These are phyloP conservation scores for Gastrolobium bilobum DNA, from an alignment of 306 rosid species.

Conservation along the genomic window DNA sequence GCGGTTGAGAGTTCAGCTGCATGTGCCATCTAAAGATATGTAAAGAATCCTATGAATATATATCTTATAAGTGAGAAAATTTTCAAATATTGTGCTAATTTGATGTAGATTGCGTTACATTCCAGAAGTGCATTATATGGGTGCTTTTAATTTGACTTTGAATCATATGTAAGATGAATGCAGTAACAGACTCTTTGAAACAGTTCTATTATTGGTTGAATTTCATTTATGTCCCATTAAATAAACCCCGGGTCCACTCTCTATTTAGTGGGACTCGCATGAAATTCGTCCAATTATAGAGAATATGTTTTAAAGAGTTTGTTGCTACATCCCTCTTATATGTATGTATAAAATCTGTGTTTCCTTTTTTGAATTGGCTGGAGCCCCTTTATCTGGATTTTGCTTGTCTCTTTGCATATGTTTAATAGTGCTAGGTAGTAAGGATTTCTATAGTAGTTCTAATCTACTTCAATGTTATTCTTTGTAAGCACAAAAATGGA, in stretches of 20 bases:
- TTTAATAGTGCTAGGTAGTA: slow-evolving; percentile 3
- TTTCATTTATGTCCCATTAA: too few relatives aligned
- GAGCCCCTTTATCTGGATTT: slow-evolving; percentile 10
- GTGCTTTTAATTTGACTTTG: neutral
- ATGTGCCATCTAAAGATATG: neutral
- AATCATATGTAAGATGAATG: neutral
- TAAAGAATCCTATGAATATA: slow-evolving; percentile 21
- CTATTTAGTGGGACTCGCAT: too few relatives aligned
- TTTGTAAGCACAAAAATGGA: slow-evolving; percentile 38
- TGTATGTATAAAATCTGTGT: neutral
- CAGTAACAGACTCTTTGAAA: too few relatives aligned
- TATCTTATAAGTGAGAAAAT: neutral
- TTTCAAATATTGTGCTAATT: neutral
- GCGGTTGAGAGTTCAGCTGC: neutral
- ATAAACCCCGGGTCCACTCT: too few relatives aligned
- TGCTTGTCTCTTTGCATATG: neutral
- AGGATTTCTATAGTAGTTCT: neutral
- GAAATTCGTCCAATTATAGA: too few relatives aligned
- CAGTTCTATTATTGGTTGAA: too few relatives aligned
- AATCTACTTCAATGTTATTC: slow-evolving; percentile 6
- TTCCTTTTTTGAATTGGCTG: slow-evolving; percentile 12
- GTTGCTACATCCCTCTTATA: neutral
- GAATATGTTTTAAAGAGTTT: too few relatives aligned
- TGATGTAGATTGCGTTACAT: neutral
- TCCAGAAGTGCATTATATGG: neutral